Conservation (phyloP, 2,329 filamentous ascomycete genomes). For the Drechslera avenae region DNA sequence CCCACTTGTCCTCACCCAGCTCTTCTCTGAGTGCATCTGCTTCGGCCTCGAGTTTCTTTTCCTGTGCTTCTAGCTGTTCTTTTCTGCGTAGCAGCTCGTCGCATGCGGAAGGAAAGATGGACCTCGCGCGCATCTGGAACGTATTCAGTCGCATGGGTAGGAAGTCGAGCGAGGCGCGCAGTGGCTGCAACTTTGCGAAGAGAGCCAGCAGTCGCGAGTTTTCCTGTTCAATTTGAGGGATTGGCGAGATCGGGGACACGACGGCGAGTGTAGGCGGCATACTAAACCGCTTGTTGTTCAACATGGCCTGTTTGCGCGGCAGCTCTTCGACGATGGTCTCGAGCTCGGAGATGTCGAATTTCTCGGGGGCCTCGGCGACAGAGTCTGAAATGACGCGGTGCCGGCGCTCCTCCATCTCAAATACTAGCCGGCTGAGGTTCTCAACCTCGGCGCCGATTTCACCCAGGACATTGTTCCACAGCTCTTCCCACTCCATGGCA, state of each 20-base stretch:
- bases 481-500: conserved; percentile 98
- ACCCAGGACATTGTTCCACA: conserved; percentile 91
- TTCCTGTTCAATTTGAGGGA: conserved; percentile 67
- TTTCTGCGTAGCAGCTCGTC: conserved; percentile 82
- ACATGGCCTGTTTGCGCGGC: conserved; percentile 61
- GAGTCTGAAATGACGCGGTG: conserved; percentile 70
- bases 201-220: conserved; percentile 87
- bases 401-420: conserved; percentile 96
- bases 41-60: conserved; percentile 86
- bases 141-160: conserved; percentile 90
- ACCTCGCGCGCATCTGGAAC: conserved; percentile 78
- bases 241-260: conserved; percentile 64
- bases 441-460: conserved; percentile 92
- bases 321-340: conserved; percentile 93
- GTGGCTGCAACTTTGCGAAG: conserved; percentile 92
- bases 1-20: conserved; percentile 93
- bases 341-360: conserved; percentile 81
- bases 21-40: conserved; percentile 88
- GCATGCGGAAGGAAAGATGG: conserved; percentile 86
- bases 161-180: conserved; percentile 92
- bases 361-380: conserved; percentile 67
- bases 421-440: conserved; percentile 78
- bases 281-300: conserved; percentile 69
- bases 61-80: conserved; percentile 77
- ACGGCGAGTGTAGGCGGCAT: conserved; percentile 65